Base-by-base conservation (phyloP, 2,329 filamentous ascomycete genomes). In the Amauroascus niger region DNA sequence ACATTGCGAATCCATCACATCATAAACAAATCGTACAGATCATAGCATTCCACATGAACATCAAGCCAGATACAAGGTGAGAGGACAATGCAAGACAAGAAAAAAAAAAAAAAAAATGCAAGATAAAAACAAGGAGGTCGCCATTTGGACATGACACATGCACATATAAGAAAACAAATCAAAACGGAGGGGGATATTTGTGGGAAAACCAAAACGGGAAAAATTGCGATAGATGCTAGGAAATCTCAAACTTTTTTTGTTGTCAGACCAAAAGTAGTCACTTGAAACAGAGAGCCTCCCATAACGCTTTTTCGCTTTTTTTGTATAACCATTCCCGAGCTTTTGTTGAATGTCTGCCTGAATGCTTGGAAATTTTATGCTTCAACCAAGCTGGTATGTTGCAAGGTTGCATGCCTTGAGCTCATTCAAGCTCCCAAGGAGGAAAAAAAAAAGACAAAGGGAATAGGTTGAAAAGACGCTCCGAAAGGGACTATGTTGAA, bases 11-110 rank as follows among this genome's bases (percentile, higher is more conserved):
- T 49, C 46, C 53, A 57, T 59, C 53, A 46, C 47, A 56, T 59
- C 57, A 53, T 59, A 35, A 53, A 55, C 51, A 55, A 30, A 59
- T 58, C 58, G 58, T 59, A 59, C 58, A 59, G 54, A 50, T 59
- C 50, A 55, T 53, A 53, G 35, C 44, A 53, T 53, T 40, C 22
- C 48, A 41, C 48, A 51, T 44, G 7, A 51, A 39, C 28, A 48
- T 46, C 44, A 6, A 46, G 28, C 9, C 26, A 30, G 30, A 28
- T 8, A 49, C 32, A 26, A 1, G n/a, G n/a, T 5, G 20, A 32
- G 49, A 18, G 50, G 30, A 46, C 6, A 18, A 41, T 40, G 49
- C 37, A 46, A 46, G 37, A 32, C 43, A 52, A 52, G 6, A 16
- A 35, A 49, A 44, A 35, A 24, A 22, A 26, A 20, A 41, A 40